phyloP scores from a whole-genome alignment of 106 monocot species.

The Hemerocallis citrina region DNA sequence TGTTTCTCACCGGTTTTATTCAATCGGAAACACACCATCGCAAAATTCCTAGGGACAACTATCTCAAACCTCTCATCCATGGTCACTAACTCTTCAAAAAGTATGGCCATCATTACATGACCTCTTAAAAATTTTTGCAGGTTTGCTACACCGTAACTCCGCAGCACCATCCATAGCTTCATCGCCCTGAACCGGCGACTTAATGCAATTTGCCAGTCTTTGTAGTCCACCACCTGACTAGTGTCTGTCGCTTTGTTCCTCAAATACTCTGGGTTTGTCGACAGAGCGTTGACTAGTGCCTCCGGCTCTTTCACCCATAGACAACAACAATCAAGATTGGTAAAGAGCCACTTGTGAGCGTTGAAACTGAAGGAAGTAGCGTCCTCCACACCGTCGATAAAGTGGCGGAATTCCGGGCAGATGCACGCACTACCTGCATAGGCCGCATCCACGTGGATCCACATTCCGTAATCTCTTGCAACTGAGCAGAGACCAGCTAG shows the following conservation, averaged over 20 bases:
- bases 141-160: slow-evolving; percentile 33
- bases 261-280: slow-evolving; percentile 38
- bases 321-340: slow-evolving; percentile 23
- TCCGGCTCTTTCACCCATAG: slow-evolving; percentile 17
- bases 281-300: slow-evolving; percentile 4
- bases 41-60: slow-evolving; percentile 31
- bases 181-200: slow-evolving; percentile 38
- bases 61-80: slow-evolving; percentile 42
- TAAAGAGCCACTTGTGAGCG: slow-evolving; percentile 21
- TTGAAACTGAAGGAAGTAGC: slow-evolving; percentile 20
- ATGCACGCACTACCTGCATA: slow-evolving; percentile 20
- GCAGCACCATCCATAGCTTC: slow-evolving; percentile 38
- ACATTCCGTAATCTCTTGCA: slow-evolving; percentile 2
- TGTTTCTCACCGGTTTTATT: background rate
- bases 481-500: background rate
- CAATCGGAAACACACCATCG: slow-evolving; percentile 40
- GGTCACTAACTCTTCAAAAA: slow-evolving; percentile 26
- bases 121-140: slow-evolving; percentile 15
- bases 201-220: slow-evolving; percentile 51
- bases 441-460: slow-evolving; percentile 21
- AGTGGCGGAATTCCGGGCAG: slow-evolving; percentile 18
- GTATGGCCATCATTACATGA: slow-evolving; percentile 37
- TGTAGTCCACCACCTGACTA: slow-evolving; percentile 33
- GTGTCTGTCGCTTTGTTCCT: slow-evolving; percentile 39
- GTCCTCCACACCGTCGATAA: slow-evolving; percentile 15